Percentiles rank a stretch among this genome's conserved stretches.
phyloP scores from a whole-genome alignment of 176 grass and related monocot species.

The Rhipidocladum racemiflorum region DNA sequence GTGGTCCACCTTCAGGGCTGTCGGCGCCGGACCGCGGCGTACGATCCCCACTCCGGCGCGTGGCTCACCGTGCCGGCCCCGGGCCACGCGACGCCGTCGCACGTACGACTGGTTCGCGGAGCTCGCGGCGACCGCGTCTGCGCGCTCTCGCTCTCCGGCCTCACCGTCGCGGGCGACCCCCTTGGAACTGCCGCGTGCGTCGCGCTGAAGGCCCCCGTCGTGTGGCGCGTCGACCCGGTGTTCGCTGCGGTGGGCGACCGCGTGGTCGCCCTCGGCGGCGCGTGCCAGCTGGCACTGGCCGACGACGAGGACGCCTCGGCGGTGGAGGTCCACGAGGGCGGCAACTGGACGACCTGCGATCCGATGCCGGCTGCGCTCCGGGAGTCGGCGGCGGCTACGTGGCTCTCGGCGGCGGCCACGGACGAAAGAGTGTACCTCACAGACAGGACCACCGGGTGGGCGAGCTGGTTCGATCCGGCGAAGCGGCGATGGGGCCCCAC shows the following conservation, averaged over 20 bases:
- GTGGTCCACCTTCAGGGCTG: constrained; percentile 50
- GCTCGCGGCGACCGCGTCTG: constrained; percentile 42
- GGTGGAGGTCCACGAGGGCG: constrained; percentile 63
- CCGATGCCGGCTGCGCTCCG: constrained; percentile 54
- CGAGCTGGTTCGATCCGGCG: constrained; percentile 77
- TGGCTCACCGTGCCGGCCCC: constrained; percentile 43
- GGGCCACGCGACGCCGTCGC: constrained; percentile 33
- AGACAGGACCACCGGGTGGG: constrained; percentile 44
- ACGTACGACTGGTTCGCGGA: constrained; percentile 30
- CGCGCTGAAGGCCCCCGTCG: constrained; percentile 38
- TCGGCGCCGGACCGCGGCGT: constrained; percentile 25
- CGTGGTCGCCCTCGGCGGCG: constrained; percentile 68
- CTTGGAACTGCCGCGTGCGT: constrained; percentile 37
- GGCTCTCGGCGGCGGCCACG: constrained; percentile 59
- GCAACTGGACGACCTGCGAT: constrained; percentile 49
- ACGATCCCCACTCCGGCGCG: constrained; percentile 54
- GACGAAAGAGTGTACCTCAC: constrained; percentile 52
- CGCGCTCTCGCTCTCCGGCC: constrained; percentile 41
- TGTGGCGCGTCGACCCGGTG: constrained; percentile 73
- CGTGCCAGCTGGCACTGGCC: constrained; percentile 56
- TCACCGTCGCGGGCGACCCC: constrained; percentile 48
- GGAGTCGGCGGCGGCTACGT: constrained; percentile 59
- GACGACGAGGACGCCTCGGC: constrained; percentile 42
- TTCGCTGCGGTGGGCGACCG: constrained; percentile 57
- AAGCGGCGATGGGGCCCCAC: constrained; percentile 53